Conservation (phyloP, 2,329 filamentous ascomycete genomes). For the Stagonosporopsis vannaccii region DNA sequence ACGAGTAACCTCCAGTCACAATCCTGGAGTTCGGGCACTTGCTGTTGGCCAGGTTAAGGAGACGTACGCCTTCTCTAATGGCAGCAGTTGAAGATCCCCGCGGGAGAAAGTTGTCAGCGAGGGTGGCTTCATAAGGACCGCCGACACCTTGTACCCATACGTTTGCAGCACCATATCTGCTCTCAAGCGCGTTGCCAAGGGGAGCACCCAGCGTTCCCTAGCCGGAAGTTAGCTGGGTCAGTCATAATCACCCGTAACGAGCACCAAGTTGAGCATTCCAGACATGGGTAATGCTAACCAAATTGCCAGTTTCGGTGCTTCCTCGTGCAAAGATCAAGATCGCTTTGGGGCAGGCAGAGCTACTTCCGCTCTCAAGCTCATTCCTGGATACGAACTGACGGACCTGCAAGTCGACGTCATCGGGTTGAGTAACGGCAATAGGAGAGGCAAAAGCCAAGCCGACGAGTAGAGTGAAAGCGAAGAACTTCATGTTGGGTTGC, state of each 20-base stretch:
- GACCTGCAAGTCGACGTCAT: slow-evolving; percentile 12
- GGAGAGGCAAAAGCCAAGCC: slow-evolving; percentile 18
- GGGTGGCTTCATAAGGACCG: slow-evolving; percentile 44
- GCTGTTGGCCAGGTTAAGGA: slow-evolving; percentile 47
- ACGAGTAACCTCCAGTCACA: slow-evolving; percentile 53
- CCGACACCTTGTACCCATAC: slow-evolving; percentile 47
- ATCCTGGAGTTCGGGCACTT: slow-evolving; percentile 50
- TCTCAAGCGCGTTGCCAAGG: slow-evolving; percentile 32
- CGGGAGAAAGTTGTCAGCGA: slow-evolving; percentile 45
- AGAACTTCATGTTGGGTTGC: slow-evolving; percentile 26
- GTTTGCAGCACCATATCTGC: slow-evolving; percentile 30
- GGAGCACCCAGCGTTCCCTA: slow-evolving; percentile 32
- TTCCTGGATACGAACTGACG: slow-evolving; percentile 25
- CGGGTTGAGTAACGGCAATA: slow-evolving; percentile 6
- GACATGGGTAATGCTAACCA: slow-evolving; percentile 23
- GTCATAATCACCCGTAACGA: no score
- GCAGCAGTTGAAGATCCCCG: slow-evolving; percentile 43
- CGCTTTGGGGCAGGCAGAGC: slow-evolving; percentile 32
- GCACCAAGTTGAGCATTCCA: no score
- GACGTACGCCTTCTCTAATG: slow-evolving; percentile 42
- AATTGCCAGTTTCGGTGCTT: slow-evolving; percentile 34
- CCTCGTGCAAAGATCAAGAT: slow-evolving; percentile 41
- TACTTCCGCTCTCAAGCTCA: slow-evolving; percentile 35
- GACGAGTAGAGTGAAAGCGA: slow-evolving; percentile 21
- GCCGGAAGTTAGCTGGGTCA: neutral